Evolutionary conservation across 805 yeast species (phyloP).

Genomic region (Priceomyces haplophilus): DNA sequence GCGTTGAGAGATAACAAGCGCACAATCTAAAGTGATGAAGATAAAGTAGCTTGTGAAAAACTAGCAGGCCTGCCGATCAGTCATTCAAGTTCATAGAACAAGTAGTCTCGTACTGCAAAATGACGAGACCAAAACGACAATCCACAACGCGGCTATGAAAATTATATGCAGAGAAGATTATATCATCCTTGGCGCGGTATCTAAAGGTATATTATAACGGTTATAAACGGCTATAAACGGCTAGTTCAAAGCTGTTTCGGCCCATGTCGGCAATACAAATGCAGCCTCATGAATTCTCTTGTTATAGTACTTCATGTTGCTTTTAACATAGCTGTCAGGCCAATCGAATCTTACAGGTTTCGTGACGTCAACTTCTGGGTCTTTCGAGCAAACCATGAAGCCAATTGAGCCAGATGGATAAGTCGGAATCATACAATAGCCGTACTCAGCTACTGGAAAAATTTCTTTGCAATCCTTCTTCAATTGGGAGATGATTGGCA

Average conservation of each 20-base stretch:
- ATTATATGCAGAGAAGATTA: no score
- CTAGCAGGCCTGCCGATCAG: no score
- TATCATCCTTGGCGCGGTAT: no score
- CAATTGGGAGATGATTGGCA: conserved; percentile 77
- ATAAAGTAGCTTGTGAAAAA: no score
- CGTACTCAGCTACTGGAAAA: conserved; percentile 89
- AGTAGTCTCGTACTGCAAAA: no score
- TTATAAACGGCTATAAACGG: no score
- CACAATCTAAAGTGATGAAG: no score
- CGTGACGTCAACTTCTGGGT: conserved; percentile 57
- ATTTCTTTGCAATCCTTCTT: conserved; percentile 78
- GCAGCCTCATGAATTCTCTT: conserved; percentile 82
- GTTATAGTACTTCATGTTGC: conserved; percentile 78
- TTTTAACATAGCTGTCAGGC: conserved; percentile 57
- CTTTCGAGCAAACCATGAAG: conserved; percentile 93
- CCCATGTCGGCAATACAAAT: conserved; percentile 91
- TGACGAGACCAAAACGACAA: no score
- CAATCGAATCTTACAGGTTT: conserved; percentile 64
- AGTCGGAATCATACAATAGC: conserved; percentile 91
- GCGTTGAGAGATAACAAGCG: no score
- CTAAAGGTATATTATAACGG: no score
- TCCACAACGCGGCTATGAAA: no score
- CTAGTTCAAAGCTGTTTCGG: conserved; percentile 47
- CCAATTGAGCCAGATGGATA: conserved; percentile 98
- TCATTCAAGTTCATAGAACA: no score